These are phyloP conservation scores for Plantago coronopus DNA, from an alignment of 305 asterid species.

Conservation along the genomic window DNA sequence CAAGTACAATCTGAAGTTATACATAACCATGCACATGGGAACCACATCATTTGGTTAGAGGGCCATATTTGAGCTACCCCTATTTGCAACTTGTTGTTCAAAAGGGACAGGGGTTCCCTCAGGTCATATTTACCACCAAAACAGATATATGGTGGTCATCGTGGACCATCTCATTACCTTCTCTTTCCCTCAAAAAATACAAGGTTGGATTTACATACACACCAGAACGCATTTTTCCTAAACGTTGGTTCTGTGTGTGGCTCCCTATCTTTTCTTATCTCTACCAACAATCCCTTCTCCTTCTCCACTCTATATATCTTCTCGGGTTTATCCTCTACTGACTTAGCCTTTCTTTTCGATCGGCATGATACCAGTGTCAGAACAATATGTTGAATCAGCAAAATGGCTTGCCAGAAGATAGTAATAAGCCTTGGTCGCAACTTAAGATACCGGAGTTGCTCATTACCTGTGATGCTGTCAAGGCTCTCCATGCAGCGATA, in stretches of 20 bases:
- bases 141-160: conserved; percentile 59
- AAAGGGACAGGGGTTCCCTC: not conserved
- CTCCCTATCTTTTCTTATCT: conserved; percentile 93
- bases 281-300: conserved; percentile 24
- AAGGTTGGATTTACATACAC: conserved; percentile 35
- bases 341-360: conserved; percentile 15
- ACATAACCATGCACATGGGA: conserved; percentile 22
- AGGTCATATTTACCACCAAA: conserved; percentile 4
- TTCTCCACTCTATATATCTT: conserved; percentile 11
- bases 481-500: conserved; percentile 53
- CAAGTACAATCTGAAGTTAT: conserved; percentile 2
- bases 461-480: conserved; percentile 37
- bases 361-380: conserved; percentile 16
- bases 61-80: no score
- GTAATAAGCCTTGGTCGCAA: conserved; percentile 54
- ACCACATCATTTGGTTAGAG: conserved; percentile 12
- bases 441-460: conserved; percentile 52
- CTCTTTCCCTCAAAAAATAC: conserved; percentile 37
- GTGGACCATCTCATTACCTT: conserved; percentile 51
- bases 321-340: conserved; percentile 9
- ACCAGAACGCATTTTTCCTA: conserved; percentile 31
- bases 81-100: conserved; percentile 21
- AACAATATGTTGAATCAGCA: conserved; percentile 50
- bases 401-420: conserved; percentile 32
- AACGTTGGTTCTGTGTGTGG: conserved; percentile 70